Percentiles rank a stretch among this genome's conserved stretches.
Evolutionary conservation across 2,329 filamentous ascomycete genomes (phyloP).

Genomic region (Emergomyces africanus): DNA sequence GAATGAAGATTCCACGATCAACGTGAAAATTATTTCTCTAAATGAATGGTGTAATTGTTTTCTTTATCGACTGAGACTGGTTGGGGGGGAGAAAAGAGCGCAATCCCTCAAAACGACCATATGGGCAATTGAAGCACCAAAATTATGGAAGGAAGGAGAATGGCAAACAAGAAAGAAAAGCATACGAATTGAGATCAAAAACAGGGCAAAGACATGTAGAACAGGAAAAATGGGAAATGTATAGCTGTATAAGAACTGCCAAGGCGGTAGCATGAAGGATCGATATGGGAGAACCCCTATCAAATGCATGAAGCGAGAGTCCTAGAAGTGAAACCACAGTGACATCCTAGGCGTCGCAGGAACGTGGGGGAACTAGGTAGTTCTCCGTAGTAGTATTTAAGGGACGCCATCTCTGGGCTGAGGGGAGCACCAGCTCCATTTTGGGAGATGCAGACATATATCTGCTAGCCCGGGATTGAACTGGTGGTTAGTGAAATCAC

Average conservation of each 20-base stretch:
- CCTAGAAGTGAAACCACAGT: slow-evolving; percentile 11
- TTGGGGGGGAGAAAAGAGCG: slow-evolving; percentile 9
- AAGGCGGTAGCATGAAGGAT: slow-evolving; percentile 4
- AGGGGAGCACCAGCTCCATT: neutral
- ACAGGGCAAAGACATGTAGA: neutral
- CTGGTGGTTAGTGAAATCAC: neutral
- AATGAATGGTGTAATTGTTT: neutral
- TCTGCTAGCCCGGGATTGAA: neutral
- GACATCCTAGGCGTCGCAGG: slow-evolving; percentile 7
- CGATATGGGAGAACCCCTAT: slow-evolving; percentile 8
- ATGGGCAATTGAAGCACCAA: slow-evolving; percentile 6
- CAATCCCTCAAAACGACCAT: slow-evolving; percentile 10
- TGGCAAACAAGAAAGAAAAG: slow-evolving; percentile 1
- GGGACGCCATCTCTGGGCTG: neutral
- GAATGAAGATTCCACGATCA: slow-evolving; percentile 12
- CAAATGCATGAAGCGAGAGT: slow-evolving; percentile 15
- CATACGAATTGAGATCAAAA: slow-evolving; percentile 8
- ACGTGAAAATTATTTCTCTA: slow-evolving; percentile 9
- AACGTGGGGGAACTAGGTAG: neutral
- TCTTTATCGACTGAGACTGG: slow-evolving; percentile 6
- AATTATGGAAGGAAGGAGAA: slow-evolving; percentile 4
- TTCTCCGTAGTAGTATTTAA: too few species aligned
- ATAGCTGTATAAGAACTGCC: slow-evolving; percentile 7
- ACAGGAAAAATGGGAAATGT: slow-evolving; percentile 1
- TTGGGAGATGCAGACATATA: neutral